Conservation (phyloP, 2,329 filamentous ascomycete genomes). For the Ophiostoma sp. region DNA sequence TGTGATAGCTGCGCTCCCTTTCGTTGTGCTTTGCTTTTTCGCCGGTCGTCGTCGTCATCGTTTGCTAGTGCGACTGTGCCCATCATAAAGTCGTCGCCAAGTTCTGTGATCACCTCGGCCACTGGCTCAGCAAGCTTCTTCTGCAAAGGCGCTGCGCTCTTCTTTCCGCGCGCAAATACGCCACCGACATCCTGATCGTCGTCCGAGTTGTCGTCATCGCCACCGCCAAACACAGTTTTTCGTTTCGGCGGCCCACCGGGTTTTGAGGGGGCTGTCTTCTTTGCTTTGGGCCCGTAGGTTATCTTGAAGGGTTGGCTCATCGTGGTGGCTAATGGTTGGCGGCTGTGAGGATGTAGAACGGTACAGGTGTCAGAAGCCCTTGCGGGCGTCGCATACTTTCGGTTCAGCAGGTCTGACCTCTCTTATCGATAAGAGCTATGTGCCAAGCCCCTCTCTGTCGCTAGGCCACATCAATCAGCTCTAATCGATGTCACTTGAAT, state of each 20-base stretch:
- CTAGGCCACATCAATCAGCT: no score
- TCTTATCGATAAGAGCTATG: no score
- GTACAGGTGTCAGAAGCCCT: no score
- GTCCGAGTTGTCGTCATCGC: constrained; percentile 48
- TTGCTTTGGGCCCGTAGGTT: constrained; percentile 28
- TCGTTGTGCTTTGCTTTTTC: constrained; percentile 11
- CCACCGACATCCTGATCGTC: constrained; percentile 29
- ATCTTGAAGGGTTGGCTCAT: constrained; percentile 23
- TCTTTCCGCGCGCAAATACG: constrained; percentile 17
- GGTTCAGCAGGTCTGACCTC: no score
- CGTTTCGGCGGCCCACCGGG: constrained; percentile 42
- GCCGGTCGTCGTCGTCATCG: neutral
- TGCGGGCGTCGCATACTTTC: no score
- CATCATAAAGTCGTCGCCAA: constrained; percentile 44
- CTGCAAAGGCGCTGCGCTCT: neutral
- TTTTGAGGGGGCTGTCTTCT: constrained; percentile 53
- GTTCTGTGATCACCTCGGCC: constrained; percentile 55
- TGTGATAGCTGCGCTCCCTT: constrained; percentile 31
- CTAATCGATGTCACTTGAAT: no score
- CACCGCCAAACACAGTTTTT: constrained; percentile 55
- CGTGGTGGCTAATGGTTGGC: neutral
- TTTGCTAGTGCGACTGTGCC: constrained; percentile 25
- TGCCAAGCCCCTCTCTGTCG: no score
- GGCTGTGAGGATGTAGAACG: no score
- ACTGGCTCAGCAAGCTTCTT: constrained; percentile 34